Conservation (phyloP, 2,329 filamentous ascomycete species). For the Alternaria atra region DNA sequence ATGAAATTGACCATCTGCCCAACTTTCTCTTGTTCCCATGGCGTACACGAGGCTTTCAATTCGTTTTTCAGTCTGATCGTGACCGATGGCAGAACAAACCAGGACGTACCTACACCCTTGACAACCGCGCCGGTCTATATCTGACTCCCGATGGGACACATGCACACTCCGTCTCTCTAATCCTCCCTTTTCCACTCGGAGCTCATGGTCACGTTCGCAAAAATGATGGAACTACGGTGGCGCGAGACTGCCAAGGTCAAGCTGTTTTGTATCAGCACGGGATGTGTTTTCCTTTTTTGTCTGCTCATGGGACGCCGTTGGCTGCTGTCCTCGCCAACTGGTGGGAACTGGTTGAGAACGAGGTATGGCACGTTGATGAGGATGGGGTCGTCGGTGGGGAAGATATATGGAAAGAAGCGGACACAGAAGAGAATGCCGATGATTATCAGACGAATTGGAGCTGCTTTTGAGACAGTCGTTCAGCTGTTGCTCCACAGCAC, state of each 20-base stretch:
- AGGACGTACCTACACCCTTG: neutral
- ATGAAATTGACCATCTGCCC: neutral
- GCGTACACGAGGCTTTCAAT: neutral
- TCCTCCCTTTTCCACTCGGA: neutral
- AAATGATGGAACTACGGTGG: neutral
- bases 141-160: neutral
- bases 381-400: neutral
- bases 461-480: neutral
- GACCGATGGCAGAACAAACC: neutral
- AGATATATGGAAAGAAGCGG: neutral
- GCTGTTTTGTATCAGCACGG: too few species aligned
- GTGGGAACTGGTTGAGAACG: neutral
- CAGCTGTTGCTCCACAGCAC: neutral
- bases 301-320: too few species aligned
- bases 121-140: neutral
- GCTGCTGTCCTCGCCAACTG: too few species aligned
- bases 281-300: too few species aligned
- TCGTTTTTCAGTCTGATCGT: neutral
- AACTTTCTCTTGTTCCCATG: neutral
- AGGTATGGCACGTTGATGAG: neutral
- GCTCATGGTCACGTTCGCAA: neutral
- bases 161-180: neutral
- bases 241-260: too few species aligned
- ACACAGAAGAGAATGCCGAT: neutral
- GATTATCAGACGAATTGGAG: neutral